Evolutionary conservation across 1,284 basidiomycete genomes (phyloP).

Genomic region (Tilletia caries): DNA sequence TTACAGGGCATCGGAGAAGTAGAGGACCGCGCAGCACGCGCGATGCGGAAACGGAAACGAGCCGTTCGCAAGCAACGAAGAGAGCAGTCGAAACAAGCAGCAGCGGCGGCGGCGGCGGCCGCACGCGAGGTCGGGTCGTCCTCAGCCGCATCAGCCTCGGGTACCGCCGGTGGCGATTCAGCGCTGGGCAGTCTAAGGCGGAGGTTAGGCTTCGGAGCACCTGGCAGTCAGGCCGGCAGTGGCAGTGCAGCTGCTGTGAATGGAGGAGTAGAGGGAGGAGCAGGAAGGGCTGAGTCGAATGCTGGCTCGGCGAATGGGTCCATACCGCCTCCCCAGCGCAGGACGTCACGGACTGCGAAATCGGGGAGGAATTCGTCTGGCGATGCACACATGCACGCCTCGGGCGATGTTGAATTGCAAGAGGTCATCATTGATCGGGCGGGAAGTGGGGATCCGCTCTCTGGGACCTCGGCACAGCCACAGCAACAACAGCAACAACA

Average conservation of each 20-base stretch:
- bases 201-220: not conserved
- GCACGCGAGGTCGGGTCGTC: conserved; percentile 29
- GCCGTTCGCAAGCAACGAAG: not conserved
- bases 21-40: conserved; percentile 40
- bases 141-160: conserved; percentile 20
- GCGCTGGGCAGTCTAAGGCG: conserved; percentile 6
- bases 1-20: conserved; percentile 50
- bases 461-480: not conserved
- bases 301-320: not conserved
- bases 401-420: not conserved
- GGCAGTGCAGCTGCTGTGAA: not conserved
- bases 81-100: conserved; percentile 28
- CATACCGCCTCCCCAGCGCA: not conserved
- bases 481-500: not conserved
- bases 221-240: not conserved
- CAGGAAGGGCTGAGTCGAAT: not conserved
- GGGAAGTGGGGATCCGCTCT: not conserved
- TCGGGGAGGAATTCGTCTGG: conserved; percentile 9
- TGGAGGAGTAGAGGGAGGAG: not conserved
- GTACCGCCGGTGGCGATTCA: conserved; percentile 20
- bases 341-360: not conserved
- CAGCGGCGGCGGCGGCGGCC: conserved; percentile 27
- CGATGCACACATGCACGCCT: no score
- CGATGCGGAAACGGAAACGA: conserved; percentile 27
- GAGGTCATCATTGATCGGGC: conserved; percentile 6